Evolutionary conservation across 2,329 filamentous ascomycete genomes (phyloP).

Genomic region (Ophiostoma tasmaniense): DNA sequence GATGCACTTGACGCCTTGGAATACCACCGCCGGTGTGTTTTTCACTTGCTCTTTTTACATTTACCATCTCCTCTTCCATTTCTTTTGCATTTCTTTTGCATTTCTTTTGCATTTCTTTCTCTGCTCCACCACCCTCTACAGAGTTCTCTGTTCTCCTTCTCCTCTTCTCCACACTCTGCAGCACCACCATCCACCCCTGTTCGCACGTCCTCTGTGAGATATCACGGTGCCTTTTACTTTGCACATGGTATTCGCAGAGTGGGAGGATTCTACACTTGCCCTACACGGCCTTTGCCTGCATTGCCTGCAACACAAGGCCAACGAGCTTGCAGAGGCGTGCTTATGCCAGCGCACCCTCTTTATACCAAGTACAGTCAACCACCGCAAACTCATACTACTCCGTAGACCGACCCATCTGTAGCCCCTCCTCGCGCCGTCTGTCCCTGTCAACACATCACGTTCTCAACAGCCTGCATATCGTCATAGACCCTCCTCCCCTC

Average conservation of each 20-base stretch:
- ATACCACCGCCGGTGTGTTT: not conserved
- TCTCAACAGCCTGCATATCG: conserved; percentile 11
- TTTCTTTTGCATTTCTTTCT: not conserved
- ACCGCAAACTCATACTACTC: too few relatives aligned
- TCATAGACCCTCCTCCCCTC: not conserved
- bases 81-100: too few relatives aligned
- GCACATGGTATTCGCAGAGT: too few relatives aligned
- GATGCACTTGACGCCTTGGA: not conserved
- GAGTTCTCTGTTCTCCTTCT: conserved; percentile 1
- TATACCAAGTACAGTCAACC: too few relatives aligned
- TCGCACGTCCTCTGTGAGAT: not conserved
- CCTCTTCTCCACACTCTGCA: conserved; percentile 14
- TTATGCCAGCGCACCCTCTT: too few relatives aligned
- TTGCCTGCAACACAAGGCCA: too few relatives aligned
- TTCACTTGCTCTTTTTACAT: too few relatives aligned
- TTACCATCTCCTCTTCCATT: not conserved
- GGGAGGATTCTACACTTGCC: too few relatives aligned
- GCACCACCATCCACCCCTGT: not conserved
- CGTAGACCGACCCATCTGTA: not conserved
- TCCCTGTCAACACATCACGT: conserved; percentile 13
- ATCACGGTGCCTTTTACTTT: too few relatives aligned
- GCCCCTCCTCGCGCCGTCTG: not conserved
- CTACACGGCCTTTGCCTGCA: not conserved
- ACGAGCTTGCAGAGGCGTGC: too few relatives aligned
- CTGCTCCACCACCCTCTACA: conserved; percentile 1